Conservation (phyloP, 495 filamentous ascomycete genomes). For the Xeromyces bisporus region DNA sequence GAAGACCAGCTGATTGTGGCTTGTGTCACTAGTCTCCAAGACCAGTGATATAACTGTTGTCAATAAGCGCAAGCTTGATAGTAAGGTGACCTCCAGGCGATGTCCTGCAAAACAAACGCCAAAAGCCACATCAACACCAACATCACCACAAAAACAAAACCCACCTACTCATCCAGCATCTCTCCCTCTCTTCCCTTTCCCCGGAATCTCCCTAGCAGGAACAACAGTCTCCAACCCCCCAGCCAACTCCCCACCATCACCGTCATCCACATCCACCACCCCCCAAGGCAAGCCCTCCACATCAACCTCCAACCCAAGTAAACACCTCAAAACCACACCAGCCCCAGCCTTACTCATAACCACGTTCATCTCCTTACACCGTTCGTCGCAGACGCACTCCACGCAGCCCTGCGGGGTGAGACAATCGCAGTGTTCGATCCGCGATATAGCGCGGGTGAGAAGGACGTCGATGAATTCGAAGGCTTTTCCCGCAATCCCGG, state of each 20-base stretch:
- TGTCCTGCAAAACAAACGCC: no score
- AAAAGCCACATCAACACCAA: background rate
- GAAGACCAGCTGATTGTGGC: no score
- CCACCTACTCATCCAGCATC: background rate
- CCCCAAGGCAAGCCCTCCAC: slow-evolving; percentile 74
- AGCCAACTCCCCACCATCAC: slow-evolving; percentile 35
- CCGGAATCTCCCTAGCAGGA: slow-evolving; percentile 44
- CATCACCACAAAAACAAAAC: background rate
- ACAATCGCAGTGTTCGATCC: slow-evolving; percentile 58
- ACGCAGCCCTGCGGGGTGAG: slow-evolving; percentile 51
- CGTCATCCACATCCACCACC: slow-evolving; percentile 30
- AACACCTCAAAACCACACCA: slow-evolving; percentile 55
- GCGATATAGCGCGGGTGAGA: slow-evolving; percentile 57
- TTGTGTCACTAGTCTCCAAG: no score
- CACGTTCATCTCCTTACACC: slow-evolving; percentile 74
- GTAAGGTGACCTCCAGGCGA: no score
- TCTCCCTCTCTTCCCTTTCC: slow-evolving; percentile 7
- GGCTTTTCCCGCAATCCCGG: slow-evolving; percentile 76
- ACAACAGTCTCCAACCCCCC: slow-evolving; percentile 77
- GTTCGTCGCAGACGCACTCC: slow-evolving; percentile 74
- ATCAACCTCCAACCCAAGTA: slow-evolving; percentile 54
- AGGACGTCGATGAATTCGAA: slow-evolving; percentile 81
- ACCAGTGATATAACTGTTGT: no score
- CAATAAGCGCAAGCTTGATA: no score
- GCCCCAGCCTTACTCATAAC: slow-evolving; percentile 89